Evolutionary conservation across 768 basidiomycete genomes (phyloP), one percentile per base, ranked within the genome.

Genomic region (Termitomyces bulborhizus): DNA sequence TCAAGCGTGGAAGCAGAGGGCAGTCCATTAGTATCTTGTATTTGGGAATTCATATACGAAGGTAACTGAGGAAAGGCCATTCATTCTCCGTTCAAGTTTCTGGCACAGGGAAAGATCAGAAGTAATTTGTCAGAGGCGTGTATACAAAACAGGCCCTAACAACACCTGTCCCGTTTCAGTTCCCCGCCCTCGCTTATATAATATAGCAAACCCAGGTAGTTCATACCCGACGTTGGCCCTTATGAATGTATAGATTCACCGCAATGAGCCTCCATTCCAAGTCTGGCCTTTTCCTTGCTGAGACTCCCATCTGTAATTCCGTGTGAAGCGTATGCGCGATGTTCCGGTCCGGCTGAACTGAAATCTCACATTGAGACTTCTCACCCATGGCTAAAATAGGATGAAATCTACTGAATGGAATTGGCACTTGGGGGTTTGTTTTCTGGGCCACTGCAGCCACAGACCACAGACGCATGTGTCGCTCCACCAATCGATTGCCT

Each of bases 1-100:
- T 88, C 86, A 32, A 83, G 73, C 1, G 77, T 77, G 41, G 71
- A 74, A 63, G 62, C 48, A 44, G 62, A 61, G 56, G 62, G 27
- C 15, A 57, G 49, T 6, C 53, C 61, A 63, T 63, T 69, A 39
- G 39, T 56, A 18, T 71, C 68, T 41, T 63, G 62, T 18, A 66
- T 57, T 36, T 66, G 65, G 48, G 65, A 62, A 55, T 63, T 68
- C 48, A 65, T 61, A 41, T 63, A 67, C 41, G 65, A 64, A 16
- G 68, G 60, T 24, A 68, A 57, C 51, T 64, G 65, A 47, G 67
- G 59, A 54, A 69, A 67, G 15, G 67, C 60, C 68, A 69, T 66
- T 44, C 40, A 69, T 66, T 44, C 40, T 45, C 32, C 18, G 7
- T 26, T 6, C 29, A 34, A 48, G 21, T 21, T 47, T 24, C 29